Percentiles rank a stretch among this genome's conserved stretches.
phyloP scores from a whole-genome alignment of 2,329 filamentous ascomycete genomes.

The Penicillium olsonii region DNA sequence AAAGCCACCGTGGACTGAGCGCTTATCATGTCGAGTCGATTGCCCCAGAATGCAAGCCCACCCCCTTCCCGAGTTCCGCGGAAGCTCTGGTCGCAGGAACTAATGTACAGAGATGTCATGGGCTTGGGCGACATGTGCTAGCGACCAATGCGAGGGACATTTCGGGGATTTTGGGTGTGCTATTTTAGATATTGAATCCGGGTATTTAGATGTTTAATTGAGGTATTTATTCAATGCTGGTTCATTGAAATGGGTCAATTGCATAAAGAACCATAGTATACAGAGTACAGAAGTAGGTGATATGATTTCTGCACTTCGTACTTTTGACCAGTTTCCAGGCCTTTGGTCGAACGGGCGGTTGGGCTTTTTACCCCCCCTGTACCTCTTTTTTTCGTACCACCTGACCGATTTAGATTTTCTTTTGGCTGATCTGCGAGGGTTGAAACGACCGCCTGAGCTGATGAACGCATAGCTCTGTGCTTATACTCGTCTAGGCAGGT shows the following conservation, averaged over 20 bases:
- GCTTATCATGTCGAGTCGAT: slow-evolving; percentile 23
- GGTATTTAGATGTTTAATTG: too few species aligned
- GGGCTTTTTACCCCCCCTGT: slow-evolving; percentile 1
- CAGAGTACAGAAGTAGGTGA: too few species aligned
- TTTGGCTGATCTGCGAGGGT: slow-evolving; percentile 1
- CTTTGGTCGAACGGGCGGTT: background rate
- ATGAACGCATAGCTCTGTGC: background rate
- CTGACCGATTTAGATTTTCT: slow-evolving; percentile 1
- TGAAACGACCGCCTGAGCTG: background rate
- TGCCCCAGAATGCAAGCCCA: slow-evolving; percentile 17
- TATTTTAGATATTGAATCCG: too few species aligned
- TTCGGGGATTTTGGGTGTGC: too few species aligned
- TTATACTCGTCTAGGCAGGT: slow-evolving; percentile 4
- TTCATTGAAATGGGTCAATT: too few species aligned
- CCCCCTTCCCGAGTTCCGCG: slow-evolving; percentile 13
- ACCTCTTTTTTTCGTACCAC: background rate
- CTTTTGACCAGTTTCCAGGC: slow-evolving; percentile 3
- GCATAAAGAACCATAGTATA: too few species aligned
- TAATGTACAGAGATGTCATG: slow-evolving; percentile 25
- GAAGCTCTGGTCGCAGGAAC: slow-evolving; percentile 16
- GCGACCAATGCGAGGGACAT: slow-evolving; percentile 21
- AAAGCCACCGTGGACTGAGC: slow-evolving; percentile 19
- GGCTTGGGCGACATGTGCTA: slow-evolving; percentile 19
- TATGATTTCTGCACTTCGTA: slow-evolving; percentile 11
- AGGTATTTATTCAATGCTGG: too few species aligned